phyloP scores from a whole-genome alignment of 169 alveolate species.

The Plasmodium relictum region DNA sequence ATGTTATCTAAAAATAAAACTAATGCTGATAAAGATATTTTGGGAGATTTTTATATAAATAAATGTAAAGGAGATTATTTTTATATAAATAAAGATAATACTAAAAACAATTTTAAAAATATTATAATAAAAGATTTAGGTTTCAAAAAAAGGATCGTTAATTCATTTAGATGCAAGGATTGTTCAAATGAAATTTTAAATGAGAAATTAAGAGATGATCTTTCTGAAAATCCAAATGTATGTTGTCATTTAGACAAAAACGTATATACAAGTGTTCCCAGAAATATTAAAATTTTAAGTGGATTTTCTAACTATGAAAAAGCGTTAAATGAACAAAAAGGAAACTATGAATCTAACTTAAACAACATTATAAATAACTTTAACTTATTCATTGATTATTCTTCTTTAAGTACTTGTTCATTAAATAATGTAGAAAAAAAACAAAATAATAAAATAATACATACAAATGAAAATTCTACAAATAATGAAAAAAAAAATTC shows the following conservation, averaged over 20 bases:
- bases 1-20: background rate
- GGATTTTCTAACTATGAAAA: slow-evolving; percentile 12
- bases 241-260: slow-evolving; percentile 37
- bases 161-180: background rate
- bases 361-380: slow-evolving; percentile 11
- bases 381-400: slow-evolving; percentile 15
- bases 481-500: background rate
- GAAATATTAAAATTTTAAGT: slow-evolving; percentile 10
- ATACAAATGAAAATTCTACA: background rate
- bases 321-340: background rate
- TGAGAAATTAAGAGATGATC: slow-evolving; percentile 23
- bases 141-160: background rate
- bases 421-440: slow-evolving; percentile 24
- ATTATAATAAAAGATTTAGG: background rate
- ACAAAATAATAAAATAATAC: background rate
- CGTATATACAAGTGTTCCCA: slow-evolving; percentile 3
- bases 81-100: background rate
- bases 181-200: background rate
- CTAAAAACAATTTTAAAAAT: background rate
- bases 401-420: slow-evolving; percentile 13
- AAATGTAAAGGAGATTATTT: background rate
- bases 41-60: background rate
- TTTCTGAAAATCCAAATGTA: slow-evolving; percentile 26
- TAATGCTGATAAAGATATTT: background rate
- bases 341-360: slow-evolving; percentile 1